A percentile compares a stretch with the other conserved stretches of the same genome.
Evolutionary conservation across 78 protist genomes (phyloP).

Genomic region (slime mould (Dictyostelium discoideum)): dicty_2.7 NC_007088.5:6495001-6495500

Average conservation of each 20-base stretch:
- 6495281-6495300: constrained; percentile 51
- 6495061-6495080: background rate
- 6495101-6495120: constrained; percentile 43
- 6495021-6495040: background rate
- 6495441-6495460: constrained; percentile 72
- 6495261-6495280: constrained; percentile 54
- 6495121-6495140: constrained; percentile 3
- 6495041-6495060: background rate
- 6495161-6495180: constrained; percentile 41
- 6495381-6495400: background rate
- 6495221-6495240: constrained; percentile 50
- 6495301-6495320: constrained; percentile 75
- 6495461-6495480: background rate
- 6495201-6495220: constrained; percentile 51
- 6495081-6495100: background rate
- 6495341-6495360: background rate
- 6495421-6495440: constrained; percentile 13
- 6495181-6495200: constrained; percentile 79
- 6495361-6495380: background rate
- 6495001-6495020: background rate
- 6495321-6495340: constrained; percentile 74
- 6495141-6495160: constrained; percentile 37
- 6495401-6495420: background rate
- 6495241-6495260: constrained; percentile 53
- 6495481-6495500: background rate